Conservation (phyloP, 2,329 filamentous ascomycete species). For the Pyricularia sp. region DNA sequence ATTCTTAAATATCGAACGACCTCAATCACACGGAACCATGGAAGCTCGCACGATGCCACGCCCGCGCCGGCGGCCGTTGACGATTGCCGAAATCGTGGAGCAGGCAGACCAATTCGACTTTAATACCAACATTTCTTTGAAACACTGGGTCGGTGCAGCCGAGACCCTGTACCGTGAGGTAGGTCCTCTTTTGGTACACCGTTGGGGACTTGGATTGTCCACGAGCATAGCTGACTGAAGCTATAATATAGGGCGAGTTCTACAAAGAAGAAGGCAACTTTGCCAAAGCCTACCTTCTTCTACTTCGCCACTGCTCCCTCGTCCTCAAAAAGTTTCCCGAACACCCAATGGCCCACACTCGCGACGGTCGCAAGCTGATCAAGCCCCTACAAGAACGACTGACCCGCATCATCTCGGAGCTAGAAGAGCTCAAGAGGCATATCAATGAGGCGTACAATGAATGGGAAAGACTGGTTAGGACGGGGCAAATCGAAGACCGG, state of each 20-base stretch:
- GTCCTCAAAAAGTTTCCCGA: constrained; percentile 63
- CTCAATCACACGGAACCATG: not conserved
- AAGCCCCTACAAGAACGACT: constrained; percentile 39
- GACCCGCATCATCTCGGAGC: constrained; percentile 51
- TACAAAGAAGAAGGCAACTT: constrained; percentile 82
- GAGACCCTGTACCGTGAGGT: constrained; percentile 76
- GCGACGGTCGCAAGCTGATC: constrained; percentile 55
- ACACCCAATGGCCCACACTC: constrained; percentile 66
- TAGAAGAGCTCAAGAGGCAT: constrained; percentile 72
- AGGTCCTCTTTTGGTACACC: constrained; percentile 16
- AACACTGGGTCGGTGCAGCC: constrained; percentile 74
- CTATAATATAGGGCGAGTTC: constrained; percentile 56
- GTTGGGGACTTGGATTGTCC: not conserved
- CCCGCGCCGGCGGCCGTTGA: constrained; percentile 43
- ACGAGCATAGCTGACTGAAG: not conserved
- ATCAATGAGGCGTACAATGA: constrained; percentile 63
- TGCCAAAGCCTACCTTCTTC: constrained; percentile 78
- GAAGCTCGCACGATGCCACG: not conserved
- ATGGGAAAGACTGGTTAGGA: constrained; percentile 34
- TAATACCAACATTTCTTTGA: constrained; percentile 65
- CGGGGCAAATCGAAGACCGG: constrained; percentile 1
- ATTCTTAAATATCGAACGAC: not conserved
- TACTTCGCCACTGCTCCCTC: constrained; percentile 85
- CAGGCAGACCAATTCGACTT: constrained; percentile 76
- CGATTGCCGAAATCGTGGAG: constrained; percentile 65